Conservation (phyloP, 331 rosid species). For the Quercus phellos region DNA sequence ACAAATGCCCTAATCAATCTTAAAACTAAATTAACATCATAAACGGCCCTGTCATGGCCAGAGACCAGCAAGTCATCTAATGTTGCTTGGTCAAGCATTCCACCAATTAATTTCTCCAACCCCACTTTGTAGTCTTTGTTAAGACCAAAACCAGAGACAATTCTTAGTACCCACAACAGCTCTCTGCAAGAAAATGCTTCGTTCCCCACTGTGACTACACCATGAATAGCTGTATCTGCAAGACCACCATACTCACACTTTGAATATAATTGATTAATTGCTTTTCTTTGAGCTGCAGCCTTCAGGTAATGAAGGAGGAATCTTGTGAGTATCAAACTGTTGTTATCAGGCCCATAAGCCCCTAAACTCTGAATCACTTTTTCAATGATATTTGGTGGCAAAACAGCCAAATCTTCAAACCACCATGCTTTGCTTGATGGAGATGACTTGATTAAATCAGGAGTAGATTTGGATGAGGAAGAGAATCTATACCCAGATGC, state of each 20-base stretch:
- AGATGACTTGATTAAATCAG: conserved; percentile 38
- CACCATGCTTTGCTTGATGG: conserved; percentile 69
- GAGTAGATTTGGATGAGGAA: conserved; percentile 42
- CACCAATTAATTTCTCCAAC: conserved; percentile 73
- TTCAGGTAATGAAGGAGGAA: conserved; percentile 76
- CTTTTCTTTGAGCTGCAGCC: conserved; percentile 37
- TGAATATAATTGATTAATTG: not conserved
- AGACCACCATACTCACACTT: conserved; percentile 28
- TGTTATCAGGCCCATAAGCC: conserved; percentile 42
- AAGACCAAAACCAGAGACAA: conserved; percentile 59
- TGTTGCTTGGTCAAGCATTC: conserved; percentile 58
- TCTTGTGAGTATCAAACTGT: conserved; percentile 55
- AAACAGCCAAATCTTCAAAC: conserved; percentile 69
- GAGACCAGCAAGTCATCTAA: conserved; percentile 79
- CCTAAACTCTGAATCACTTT: conserved; percentile 43
- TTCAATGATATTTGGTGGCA: conserved; percentile 60
- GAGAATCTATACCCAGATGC: conserved; percentile 38
- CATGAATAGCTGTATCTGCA: conserved; percentile 46
- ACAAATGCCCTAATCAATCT: conserved; percentile 64
- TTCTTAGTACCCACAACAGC: conserved; percentile 67
- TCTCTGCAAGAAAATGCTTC: conserved; percentile 61
- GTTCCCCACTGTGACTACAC: conserved; percentile 50
- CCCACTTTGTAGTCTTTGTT: conserved; percentile 44
- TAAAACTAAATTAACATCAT: conserved; percentile 71
- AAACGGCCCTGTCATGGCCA: conserved; percentile 54